phyloP scores from a whole-genome alignment of 345 rosid species.

The Corchorus capsularis region DNA sequence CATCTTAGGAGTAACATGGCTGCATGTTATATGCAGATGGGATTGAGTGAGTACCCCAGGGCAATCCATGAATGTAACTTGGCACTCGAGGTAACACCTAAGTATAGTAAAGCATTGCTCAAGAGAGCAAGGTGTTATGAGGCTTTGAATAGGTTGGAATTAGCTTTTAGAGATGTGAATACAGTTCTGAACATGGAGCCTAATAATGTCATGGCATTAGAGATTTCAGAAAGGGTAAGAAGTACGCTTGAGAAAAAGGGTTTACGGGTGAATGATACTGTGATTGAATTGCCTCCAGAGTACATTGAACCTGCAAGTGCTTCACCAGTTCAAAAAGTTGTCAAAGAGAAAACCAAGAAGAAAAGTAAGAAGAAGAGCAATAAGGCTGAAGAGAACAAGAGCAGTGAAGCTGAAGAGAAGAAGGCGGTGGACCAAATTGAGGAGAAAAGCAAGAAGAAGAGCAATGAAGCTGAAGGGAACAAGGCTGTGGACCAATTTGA shows the following conservation, averaged over 20 bases:
- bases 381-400: conserved; percentile 26
- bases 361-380: conserved; percentile 40
- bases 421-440: conserved; percentile 29
- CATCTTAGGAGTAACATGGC: conserved; percentile 79
- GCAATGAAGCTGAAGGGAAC: conserved; percentile 36
- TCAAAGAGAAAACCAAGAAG: conserved; percentile 47
- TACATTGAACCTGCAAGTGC: conserved; percentile 61
- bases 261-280: conserved; percentile 54
- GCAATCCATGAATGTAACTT: conserved; percentile 79
- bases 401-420: conserved; percentile 36
- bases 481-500: conserved; percentile 29
- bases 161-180: conserved; percentile 71
- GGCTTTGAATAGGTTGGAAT: conserved; percentile 78
- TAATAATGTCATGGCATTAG: conserved; percentile 70
- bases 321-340: conserved; percentile 33
- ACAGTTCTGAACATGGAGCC: conserved; percentile 68
- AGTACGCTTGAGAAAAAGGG: conserved; percentile 57
- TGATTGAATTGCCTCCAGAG: conserved; percentile 72
- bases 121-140: conserved; percentile 93
- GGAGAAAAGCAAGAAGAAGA: conserved; percentile 47
- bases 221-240: conserved; percentile 71
- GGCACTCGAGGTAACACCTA: conserved; percentile 72
- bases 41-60: conserved; percentile 63
- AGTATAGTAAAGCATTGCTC: conserved; percentile 67
- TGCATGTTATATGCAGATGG: conserved; percentile 90